A percentile compares a stretch with the other conserved stretches of the same genome.
These are phyloP conservation scores for Amanita molliuscula DNA, from an alignment of 768 basidiomycete genomes.

Conservation along the genomic window DNA sequence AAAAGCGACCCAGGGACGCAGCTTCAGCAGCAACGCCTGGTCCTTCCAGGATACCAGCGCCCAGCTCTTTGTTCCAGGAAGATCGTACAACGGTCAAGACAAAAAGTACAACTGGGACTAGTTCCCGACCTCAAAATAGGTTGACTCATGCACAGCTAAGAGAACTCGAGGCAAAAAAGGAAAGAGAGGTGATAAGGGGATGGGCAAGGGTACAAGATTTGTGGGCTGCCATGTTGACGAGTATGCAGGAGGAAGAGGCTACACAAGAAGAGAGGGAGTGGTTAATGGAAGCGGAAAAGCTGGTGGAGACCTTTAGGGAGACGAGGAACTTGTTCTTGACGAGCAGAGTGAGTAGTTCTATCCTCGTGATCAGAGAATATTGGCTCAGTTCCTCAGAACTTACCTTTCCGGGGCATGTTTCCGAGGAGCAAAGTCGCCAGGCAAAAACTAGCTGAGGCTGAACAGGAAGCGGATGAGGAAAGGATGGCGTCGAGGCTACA, in stretches of 20 bases:
- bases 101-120: conserved; percentile 15
- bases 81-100: conserved; percentile 26
- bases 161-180: conserved; percentile 55
- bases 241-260: conserved; percentile 24
- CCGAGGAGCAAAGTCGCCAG: too few species aligned
- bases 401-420: conserved; percentile 53
- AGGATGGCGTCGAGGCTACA: conserved; percentile 70
- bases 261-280: conserved; percentile 40
- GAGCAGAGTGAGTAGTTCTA: conserved; percentile 43
- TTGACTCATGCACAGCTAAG: conserved; percentile 50
- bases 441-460: too few species aligned
- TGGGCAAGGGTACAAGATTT: conserved; percentile 51
- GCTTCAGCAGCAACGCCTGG: conserved; percentile 9
- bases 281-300: conserved; percentile 76
- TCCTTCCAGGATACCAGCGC: conserved; percentile 11
- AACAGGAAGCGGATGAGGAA: too few species aligned
- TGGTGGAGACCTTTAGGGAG: conserved; percentile 85
- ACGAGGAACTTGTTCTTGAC: conserved; percentile 77
- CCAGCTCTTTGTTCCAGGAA: conserved; percentile 58
- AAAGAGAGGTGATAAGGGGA: conserved; percentile 50
- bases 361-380: background rate
- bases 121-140: conserved; percentile 27
- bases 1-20: conserved; percentile 27
- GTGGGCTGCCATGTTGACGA: conserved; percentile 40
- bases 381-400: conserved; percentile 26